phyloP scores from a whole-genome alignment of 2,329 filamentous ascomycete species.

The Trichoderma afroharzianum region DNA sequence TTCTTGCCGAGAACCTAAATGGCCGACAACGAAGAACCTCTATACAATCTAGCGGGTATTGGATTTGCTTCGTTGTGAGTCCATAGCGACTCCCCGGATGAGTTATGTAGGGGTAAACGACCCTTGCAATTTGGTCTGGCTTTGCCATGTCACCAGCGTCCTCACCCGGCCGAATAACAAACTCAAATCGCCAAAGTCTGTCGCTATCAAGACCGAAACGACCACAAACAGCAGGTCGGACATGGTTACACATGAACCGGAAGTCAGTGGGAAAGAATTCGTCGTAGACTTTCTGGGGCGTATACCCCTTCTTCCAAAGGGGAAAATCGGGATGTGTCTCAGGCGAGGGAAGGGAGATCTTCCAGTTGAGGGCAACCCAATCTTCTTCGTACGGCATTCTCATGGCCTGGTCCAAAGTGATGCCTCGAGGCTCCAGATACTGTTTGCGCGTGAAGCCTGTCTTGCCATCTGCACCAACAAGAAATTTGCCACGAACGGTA shows the following conservation, averaged over 20 bases:
- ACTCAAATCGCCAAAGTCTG: constrained; percentile 43
- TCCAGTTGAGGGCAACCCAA: constrained; percentile 48
- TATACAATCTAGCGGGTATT: constrained; percentile 39
- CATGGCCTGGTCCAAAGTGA: constrained; percentile 23
- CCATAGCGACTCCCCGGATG: constrained; percentile 20
- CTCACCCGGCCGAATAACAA: constrained; percentile 20
- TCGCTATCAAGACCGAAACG: constrained; percentile 40
- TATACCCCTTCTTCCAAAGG: constrained; percentile 44
- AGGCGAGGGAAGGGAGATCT: constrained; percentile 41
- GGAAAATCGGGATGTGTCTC: constrained; percentile 46
- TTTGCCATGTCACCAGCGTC: constrained; percentile 23
- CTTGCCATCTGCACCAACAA: constrained; percentile 47
- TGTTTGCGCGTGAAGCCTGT: constrained; percentile 42
- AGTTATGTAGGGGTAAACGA: constrained; percentile 26
- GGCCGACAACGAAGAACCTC: constrained; percentile 42
- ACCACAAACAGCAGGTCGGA: constrained; percentile 41
- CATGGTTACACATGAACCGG: constrained; percentile 43
- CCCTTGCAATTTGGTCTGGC: constrained; percentile 21
- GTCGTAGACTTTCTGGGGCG: constrained; percentile 45
- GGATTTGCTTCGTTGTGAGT: constrained; percentile 5
- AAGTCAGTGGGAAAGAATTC: constrained; percentile 44
- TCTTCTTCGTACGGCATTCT: constrained; percentile 32
- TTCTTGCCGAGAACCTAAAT: constrained; percentile 39
- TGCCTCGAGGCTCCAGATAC: constrained; percentile 39
- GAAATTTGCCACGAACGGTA: constrained; percentile 18